Evolutionary conservation across 192 early-diverging fungal genomes (phyloP).

Genomic region (Allomyces arbusculus): DNA sequence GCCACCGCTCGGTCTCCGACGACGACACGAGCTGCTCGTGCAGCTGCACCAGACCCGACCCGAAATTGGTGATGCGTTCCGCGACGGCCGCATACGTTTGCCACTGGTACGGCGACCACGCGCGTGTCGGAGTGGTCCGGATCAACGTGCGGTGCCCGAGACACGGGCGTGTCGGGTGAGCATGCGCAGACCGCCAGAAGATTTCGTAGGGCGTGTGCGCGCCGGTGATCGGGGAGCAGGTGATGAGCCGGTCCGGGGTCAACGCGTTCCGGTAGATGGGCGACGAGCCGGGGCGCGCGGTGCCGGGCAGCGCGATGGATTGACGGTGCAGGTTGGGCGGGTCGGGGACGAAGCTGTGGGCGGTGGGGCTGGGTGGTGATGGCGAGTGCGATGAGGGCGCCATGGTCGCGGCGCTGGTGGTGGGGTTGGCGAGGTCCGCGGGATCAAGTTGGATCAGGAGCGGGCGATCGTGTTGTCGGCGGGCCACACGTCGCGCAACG

Average conservation of each 20-base stretch:
- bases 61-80: constrained; percentile 38
- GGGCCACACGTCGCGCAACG: background rate
- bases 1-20: constrained; percentile 1
- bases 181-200: background rate
- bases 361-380: constrained; percentile 7
- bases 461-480: constrained; percentile 35
- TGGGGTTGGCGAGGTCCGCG: constrained; percentile 27
- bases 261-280: background rate
- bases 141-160: constrained; percentile 43
- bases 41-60: constrained; percentile 39
- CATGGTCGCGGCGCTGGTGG: constrained; percentile 42
- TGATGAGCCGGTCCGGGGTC: background rate
- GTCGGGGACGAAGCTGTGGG: background rate
- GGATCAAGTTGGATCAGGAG: constrained; percentile 30
- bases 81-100: constrained; percentile 41
- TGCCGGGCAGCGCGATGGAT: background rate
- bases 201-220: background rate
- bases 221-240: background rate
- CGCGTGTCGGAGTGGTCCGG: constrained; percentile 20
- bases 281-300: background rate
- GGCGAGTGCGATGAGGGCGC: constrained; percentile 56
- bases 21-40: background rate
- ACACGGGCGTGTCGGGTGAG: constrained; percentile 20
- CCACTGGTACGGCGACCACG: constrained; percentile 32
- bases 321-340: background rate